A percentile compares a stretch with the other conserved stretches of the same genome.
phyloP scores from a whole-genome alignment of 306 rosid species.

The Heteromeles arbutifolia region DNA sequence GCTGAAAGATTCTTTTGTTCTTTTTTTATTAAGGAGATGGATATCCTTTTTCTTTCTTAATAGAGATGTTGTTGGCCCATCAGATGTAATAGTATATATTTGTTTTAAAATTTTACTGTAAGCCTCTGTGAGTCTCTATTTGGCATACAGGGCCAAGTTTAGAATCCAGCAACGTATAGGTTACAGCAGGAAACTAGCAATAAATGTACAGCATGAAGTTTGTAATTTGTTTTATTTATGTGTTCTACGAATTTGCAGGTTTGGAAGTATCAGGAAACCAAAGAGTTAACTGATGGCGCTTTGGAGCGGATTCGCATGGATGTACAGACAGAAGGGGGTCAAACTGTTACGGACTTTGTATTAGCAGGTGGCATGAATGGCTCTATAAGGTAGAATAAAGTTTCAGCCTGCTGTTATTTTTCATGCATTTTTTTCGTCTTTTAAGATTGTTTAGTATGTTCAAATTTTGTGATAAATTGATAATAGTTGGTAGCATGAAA shows the following conservation, averaged over 20 bases:
- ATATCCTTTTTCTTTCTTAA: too few relatives aligned
- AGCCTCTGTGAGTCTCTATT: neutral
- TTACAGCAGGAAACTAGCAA: neutral
- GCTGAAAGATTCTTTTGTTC: neutral
- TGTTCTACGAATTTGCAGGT: constrained; percentile 39
- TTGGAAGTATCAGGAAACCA: constrained; percentile 59
- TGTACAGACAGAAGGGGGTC: constrained; percentile 60
- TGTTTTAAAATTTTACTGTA: neutral
- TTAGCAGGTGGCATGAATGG: constrained; percentile 55
- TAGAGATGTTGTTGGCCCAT: too few relatives aligned
- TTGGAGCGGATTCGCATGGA: constrained; percentile 50
- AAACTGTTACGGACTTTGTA: constrained; percentile 41
- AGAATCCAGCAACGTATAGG: neutral
- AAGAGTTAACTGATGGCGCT: constrained; percentile 44
- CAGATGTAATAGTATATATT: too few relatives aligned
- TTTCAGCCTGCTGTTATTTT: neutral
- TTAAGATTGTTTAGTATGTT: neutral
- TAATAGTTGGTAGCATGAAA: neutral
- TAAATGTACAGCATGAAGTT: neutral
- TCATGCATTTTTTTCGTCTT: neutral
- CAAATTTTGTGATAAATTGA: neutral
- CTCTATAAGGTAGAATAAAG: constrained; percentile 46
- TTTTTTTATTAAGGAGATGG: too few relatives aligned
- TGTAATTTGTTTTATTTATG: neutral
- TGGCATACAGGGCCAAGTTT: neutral